A percentile compares a stretch with the other conserved stretches of the same genome.
Evolutionary conservation across 306 rosid species (phyloP).

Genomic region (Morella rubra): DNA sequence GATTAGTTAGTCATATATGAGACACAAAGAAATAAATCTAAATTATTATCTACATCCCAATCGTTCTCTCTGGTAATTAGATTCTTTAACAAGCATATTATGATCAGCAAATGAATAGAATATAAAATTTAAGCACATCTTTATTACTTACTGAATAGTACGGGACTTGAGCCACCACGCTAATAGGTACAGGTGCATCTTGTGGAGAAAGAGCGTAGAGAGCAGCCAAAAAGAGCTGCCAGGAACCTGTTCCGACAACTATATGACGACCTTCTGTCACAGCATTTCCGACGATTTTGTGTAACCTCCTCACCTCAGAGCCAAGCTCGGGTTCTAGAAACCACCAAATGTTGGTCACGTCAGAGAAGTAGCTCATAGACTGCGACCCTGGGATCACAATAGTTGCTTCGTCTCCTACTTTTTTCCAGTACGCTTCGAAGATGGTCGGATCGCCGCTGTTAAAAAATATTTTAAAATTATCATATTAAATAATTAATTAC

Average conservation of each 20-base stretch:
- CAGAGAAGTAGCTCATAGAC: slow-evolving; percentile 76
- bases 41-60: background rate
- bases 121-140: slow-evolving; percentile 1
- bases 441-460: slow-evolving; percentile 86
- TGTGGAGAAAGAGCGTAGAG: slow-evolving; percentile 68
- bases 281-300: slow-evolving; percentile 74
- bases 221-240: slow-evolving; percentile 82
- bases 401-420: slow-evolving; percentile 56
- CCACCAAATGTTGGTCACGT: slow-evolving; percentile 63
- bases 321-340: slow-evolving; percentile 71
- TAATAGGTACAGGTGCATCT: slow-evolving; percentile 32
- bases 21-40: slow-evolving; percentile 14
- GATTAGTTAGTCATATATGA: slow-evolving; percentile 6
- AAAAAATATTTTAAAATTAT: background rate
- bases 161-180: slow-evolving; percentile 70
- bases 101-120: background rate
- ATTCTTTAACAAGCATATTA: slow-evolving; percentile 20
- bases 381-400: slow-evolving; percentile 76
- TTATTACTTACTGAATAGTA: slow-evolving; percentile 71
- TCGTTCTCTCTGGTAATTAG: slow-evolving; percentile 25
- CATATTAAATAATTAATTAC: slow-evolving; percentile 4
- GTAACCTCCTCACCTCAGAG: slow-evolving; percentile 61
- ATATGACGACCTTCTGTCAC: slow-evolving; percentile 62
- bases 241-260: slow-evolving; percentile 93
- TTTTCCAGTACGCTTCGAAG: slow-evolving; percentile 68